These are phyloP conservation scores for Pseudogymnoascus sp. DNA, from an alignment of 2,329 filamentous ascomycete genomes.

Conservation along the genomic window DNA sequence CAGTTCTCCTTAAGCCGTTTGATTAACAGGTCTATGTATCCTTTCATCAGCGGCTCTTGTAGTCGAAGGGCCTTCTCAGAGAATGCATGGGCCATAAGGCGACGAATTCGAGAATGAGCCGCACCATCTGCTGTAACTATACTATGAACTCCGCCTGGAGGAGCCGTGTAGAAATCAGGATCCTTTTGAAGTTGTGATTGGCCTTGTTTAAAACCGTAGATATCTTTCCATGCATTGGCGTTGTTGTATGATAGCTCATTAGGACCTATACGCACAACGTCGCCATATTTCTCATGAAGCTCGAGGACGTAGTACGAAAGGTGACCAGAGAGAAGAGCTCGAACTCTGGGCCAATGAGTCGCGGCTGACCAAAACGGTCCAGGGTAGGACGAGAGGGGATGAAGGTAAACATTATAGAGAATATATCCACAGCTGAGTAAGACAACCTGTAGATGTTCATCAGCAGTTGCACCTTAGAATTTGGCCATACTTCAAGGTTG, in stretches of 20 bases:
- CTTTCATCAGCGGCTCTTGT: conserved; percentile 19
- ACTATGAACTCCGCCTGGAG: not conserved
- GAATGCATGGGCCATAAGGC: conserved; percentile 19
- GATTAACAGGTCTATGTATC: conserved; percentile 1
- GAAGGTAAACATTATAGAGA: conserved; percentile 14
- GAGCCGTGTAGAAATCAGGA: not conserved
- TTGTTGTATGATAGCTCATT: not conserved
- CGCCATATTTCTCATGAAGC: conserved; percentile 10
- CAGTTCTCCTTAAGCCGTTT: not conserved
- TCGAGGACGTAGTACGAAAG: not conserved
- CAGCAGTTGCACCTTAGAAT: not conserved
- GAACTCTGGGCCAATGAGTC: not conserved
- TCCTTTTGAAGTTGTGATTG: not conserved
- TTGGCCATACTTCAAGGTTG: not conserved
- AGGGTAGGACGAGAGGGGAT: conserved; percentile 15
- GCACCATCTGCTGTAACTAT: not conserved
- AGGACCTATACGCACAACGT: conserved; percentile 7
- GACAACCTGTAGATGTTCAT: not conserved
- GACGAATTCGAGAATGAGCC: conserved; percentile 18
- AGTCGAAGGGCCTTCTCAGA: conserved; percentile 18
- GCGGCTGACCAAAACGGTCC: conserved; percentile 13
- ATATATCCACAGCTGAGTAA: not conserved
- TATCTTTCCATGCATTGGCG: conserved; percentile 9
- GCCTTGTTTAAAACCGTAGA: not conserved
- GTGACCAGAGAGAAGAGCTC: not conserved